Percentiles rank a stretch among this genome's conserved stretches.
Evolutionary conservation across 75 land plant genomes (phyloP).

Genomic region (Cryptomeria japonica): DNA sequence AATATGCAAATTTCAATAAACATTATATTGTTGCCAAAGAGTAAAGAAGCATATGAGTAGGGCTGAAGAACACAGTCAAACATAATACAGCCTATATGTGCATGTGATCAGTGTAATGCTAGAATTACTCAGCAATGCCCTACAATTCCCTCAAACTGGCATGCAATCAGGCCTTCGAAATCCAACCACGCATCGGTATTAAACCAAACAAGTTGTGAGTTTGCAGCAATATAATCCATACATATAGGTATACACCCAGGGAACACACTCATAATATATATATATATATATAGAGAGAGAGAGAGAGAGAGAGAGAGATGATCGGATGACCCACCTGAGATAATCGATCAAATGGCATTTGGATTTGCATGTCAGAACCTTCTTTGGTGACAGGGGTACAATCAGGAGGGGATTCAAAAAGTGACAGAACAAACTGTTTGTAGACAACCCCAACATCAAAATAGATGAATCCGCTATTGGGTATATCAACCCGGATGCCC

Average conservation of each 20-base stretch:
- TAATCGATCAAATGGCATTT: background rate
- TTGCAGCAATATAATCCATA: background rate
- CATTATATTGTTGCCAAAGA: background rate
- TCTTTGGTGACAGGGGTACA: slow-evolving; percentile 21
- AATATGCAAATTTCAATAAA: too few species aligned
- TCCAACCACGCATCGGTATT: background rate
- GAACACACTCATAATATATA: background rate
- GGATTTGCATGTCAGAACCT: background rate
- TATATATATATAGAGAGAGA: background rate
- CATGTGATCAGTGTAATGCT: background rate
- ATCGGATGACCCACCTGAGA: background rate
- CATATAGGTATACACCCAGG: background rate
- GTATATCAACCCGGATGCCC: slow-evolving; percentile 28
- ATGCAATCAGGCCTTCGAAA: background rate
- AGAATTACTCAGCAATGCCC: background rate
- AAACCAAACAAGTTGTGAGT: background rate
- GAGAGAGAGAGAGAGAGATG: background rate
- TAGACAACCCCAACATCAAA: slow-evolving; percentile 42
- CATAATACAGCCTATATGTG: background rate
- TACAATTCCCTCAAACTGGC: background rate
- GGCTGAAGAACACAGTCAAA: background rate
- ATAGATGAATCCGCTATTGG: slow-evolving; percentile 35
- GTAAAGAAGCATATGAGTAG: background rate
- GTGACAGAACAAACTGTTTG: slow-evolving; percentile 24
- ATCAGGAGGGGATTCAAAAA: slow-evolving; percentile 31